Evolutionary conservation across 2,329 filamentous ascomycete species (phyloP), one percentile per base, ranked within the genome.

Genomic region (Cytospora chrysosperma): DNA sequence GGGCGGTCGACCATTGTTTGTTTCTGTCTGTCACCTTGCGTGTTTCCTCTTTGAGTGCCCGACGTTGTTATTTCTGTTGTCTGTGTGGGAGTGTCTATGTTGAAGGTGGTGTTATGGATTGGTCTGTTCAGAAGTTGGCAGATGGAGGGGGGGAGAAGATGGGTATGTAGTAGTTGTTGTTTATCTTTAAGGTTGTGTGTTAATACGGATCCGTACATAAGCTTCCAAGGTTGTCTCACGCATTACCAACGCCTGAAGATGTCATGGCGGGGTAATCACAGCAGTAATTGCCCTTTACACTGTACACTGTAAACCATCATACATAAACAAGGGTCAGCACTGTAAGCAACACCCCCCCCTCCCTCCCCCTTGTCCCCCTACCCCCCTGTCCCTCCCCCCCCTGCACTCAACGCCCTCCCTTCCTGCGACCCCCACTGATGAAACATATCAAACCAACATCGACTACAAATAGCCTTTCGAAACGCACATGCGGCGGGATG

Each of bases 1-100:
- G 88, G 86, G 75, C 93, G 89, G 74, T 96, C 92, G 78, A 96
- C 90, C 85, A 90, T 90, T 63, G 49, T 73, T 49, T 50, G 40
- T 58, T 56, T 17, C 21, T 28, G n/a, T 63, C 40, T 34, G 10
- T 34, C 30, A 5, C 37, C 17, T 19, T 51, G 57, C 61, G 13
- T 43, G 51, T 57, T 47, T 47, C 9, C 8, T 15, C 32, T 57
- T n/a, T n/a, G 15, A 34, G 28, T n/a, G n/a, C n/a, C n/a, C n/a
- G 28, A 30, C 28, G 47, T 51, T 24, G 28, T 19, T 53, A 30
- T 32, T n/a, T n/a, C n/a, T n/a, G n/a, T n/a, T n/a, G n/a, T n/a
- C n/a, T 34, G n/a, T 52, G 53, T 53, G 52, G 30, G 34, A 27
- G n/a, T 57, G 51, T 49, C 37, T 56, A 24, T 34, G 60, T 53